Conservation (phyloP, 2,329 filamentous ascomycete species). For the Magnaporthales sp. region DNA sequence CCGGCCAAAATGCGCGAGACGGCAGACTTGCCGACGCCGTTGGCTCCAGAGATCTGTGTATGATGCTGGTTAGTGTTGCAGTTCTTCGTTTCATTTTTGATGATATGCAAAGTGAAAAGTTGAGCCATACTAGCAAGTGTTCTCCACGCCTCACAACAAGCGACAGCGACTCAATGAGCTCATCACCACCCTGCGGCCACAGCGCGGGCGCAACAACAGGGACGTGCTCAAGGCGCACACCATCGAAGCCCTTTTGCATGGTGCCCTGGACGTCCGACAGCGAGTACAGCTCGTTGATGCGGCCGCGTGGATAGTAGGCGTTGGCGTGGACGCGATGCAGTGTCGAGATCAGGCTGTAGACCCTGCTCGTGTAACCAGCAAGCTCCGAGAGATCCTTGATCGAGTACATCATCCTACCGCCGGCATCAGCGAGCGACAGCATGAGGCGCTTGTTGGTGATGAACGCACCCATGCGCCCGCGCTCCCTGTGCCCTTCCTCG, state of each 20-base stretch:
- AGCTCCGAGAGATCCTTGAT: slow-evolving; percentile 97
- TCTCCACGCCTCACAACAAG: slow-evolving; percentile 86
- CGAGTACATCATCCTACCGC: slow-evolving; percentile 98
- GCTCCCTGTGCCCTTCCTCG: slow-evolving; percentile 54
- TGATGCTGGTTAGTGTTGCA: slow-evolving; percentile 7
- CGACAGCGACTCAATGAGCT: slow-evolving; percentile 79
- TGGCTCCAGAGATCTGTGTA: slow-evolving; percentile 72
- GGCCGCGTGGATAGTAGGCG: slow-evolving; percentile 67
- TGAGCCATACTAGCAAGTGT: slow-evolving; percentile 59
- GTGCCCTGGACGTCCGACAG: slow-evolving; percentile 89
- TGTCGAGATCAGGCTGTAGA: slow-evolving; percentile 92
- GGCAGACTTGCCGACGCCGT: slow-evolving; percentile 88
- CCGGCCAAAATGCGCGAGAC: slow-evolving; percentile 83
- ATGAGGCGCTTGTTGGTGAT: slow-evolving; percentile 98
- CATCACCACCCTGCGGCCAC: slow-evolving; percentile 85
- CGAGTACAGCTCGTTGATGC: slow-evolving; percentile 73
- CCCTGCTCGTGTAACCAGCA: slow-evolving; percentile 89
- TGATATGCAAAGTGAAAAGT: neutral
- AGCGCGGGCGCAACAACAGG: slow-evolving; percentile 83
- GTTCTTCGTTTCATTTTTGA: too few species aligned
- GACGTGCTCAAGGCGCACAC: slow-evolving; percentile 85
- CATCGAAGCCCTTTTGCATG: slow-evolving; percentile 89
- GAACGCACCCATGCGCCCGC: slow-evolving; percentile 92
- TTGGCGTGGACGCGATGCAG: slow-evolving; percentile 88
- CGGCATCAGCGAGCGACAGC: slow-evolving; percentile 92